Evolutionary conservation across 352 stramenopile species (phyloP).

Genomic region (Pythium sukuiense): DNA sequence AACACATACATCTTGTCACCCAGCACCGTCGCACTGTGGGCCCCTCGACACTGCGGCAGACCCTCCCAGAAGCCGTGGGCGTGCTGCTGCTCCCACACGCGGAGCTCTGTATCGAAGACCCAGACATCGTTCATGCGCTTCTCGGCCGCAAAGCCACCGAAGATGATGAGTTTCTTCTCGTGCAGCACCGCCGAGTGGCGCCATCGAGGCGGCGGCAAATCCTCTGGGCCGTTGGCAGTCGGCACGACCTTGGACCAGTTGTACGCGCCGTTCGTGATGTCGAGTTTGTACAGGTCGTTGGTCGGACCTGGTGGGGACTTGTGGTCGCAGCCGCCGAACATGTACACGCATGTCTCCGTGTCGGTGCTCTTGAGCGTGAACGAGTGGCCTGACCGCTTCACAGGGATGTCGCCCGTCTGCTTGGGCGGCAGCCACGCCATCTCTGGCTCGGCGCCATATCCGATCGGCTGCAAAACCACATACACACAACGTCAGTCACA

Average conservation of each 20-base stretch:
- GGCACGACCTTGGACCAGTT: conserved; percentile 66
- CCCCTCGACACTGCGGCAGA: conserved; percentile 88
- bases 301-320: conserved; percentile 91
- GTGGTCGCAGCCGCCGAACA: conserved; percentile 91
- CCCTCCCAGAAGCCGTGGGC: conserved; percentile 88
- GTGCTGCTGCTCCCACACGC: conserved; percentile 93
- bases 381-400: conserved; percentile 94
- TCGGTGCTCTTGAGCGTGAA: conserved; percentile 89
- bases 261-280: conserved; percentile 87
- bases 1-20: conserved; percentile 93
- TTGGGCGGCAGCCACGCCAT: conserved; percentile 88
- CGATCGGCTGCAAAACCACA: conserved; percentile 63
- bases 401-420: conserved; percentile 91
- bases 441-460: conserved; percentile 84
- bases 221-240: conserved; percentile 41
- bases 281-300: conserved; percentile 93
- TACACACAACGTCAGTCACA: conserved; percentile 12
- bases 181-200: conserved; percentile 80
- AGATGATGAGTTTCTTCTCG: conserved; percentile 91
- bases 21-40: conserved; percentile 89
- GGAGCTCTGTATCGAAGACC: conserved; percentile 93
- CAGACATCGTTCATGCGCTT: conserved; percentile 96
- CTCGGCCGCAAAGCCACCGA: conserved; percentile 93
- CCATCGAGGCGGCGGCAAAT: conserved; percentile 75
- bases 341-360: conserved; percentile 67